Percentiles rank a stretch among this genome's conserved stretches.
Conservation (phyloP, 352 stramenopile genomes). For the Phytophthora fragariaefolia region DNA sequence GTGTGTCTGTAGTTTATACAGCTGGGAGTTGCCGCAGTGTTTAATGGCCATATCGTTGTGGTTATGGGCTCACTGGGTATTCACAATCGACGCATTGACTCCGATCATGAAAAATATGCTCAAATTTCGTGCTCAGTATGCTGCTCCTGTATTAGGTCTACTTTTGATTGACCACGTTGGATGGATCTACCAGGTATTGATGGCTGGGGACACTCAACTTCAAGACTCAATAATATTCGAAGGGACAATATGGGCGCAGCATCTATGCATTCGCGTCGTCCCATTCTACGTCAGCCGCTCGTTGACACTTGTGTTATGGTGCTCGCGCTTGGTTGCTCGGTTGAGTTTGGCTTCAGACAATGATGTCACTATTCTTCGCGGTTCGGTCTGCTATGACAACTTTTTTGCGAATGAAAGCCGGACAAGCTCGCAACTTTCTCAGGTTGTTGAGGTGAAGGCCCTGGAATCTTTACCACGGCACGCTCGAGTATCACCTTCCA, state of each 20-base stretch:
- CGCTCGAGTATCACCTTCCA: background rate
- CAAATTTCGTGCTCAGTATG: constrained; percentile 7
- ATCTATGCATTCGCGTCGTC: constrained; percentile 8
- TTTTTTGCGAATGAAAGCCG: constrained; percentile 18
- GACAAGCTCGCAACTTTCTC: constrained; percentile 2
- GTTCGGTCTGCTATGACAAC: constrained; percentile 39
- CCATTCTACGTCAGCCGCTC: constrained; percentile 18
- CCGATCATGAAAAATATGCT: constrained; percentile 34
- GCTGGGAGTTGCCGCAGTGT: constrained; percentile 13
- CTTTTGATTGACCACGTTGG: constrained; percentile 6
- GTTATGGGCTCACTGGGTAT: constrained; percentile 36
- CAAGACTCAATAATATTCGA: constrained; percentile 17
- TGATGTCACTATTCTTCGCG: constrained; percentile 32
- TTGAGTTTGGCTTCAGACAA: constrained; percentile 15
- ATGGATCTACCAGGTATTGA: constrained; percentile 15
- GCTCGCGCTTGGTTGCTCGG: constrained; percentile 13
- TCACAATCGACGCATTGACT: constrained; percentile 42
- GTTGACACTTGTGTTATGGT: constrained; percentile 19
- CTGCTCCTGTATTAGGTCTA: constrained; percentile 3
- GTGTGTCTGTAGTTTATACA: constrained; percentile 32
- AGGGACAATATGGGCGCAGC: constrained; percentile 9
- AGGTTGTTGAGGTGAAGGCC: background rate
- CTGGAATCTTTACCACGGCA: background rate
- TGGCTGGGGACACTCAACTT: constrained; percentile 1
- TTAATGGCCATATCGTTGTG: constrained; percentile 22